A percentile compares a stretch with the other conserved stretches of the same genome.
Evolutionary conservation across 768 basidiomycete species (phyloP).

Genomic region (Harrya chromipes): DNA sequence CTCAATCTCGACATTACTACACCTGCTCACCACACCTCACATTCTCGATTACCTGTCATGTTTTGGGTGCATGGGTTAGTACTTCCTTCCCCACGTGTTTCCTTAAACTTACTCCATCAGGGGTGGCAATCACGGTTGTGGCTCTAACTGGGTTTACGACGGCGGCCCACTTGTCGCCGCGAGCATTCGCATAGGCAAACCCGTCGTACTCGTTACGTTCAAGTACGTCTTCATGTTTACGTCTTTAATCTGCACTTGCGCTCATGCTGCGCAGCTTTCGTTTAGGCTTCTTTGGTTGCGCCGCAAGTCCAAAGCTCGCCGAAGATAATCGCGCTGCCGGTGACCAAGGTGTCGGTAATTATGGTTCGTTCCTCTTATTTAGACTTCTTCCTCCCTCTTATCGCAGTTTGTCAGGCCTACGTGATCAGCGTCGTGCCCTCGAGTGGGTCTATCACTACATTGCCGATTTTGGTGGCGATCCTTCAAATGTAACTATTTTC

Average conservation of each 20-base stretch:
- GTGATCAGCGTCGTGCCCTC: slow-evolving; percentile 61
- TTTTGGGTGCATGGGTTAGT: slow-evolving; percentile 83
- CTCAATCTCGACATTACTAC: slow-evolving; percentile 79
- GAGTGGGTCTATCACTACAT: slow-evolving; percentile 64
- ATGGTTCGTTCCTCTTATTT: slow-evolving; percentile 45
- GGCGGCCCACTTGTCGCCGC: slow-evolving; percentile 68
- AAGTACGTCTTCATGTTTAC: slow-evolving; percentile 51
- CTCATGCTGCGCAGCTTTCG: slow-evolving; percentile 53
- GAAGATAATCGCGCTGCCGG: slow-evolving; percentile 65
- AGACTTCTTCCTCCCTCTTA: neutral
- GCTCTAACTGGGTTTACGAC: slow-evolving; percentile 76
- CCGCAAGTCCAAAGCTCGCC: slow-evolving; percentile 59
- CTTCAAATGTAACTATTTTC: slow-evolving; percentile 42
- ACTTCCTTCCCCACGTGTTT: slow-evolving; percentile 5
- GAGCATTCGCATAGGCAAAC: slow-evolving; percentile 59
- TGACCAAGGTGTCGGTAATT: slow-evolving; percentile 75
- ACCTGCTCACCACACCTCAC: slow-evolving; percentile 52
- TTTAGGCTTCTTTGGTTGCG: slow-evolving; percentile 72
- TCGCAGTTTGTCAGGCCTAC: slow-evolving; percentile 43
- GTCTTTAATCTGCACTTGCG: slow-evolving; percentile 12
- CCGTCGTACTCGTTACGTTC: slow-evolving; percentile 68
- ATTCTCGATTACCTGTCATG: slow-evolving; percentile 71
- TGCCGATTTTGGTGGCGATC: slow-evolving; percentile 64
- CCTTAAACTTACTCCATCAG: slow-evolving; percentile 37
- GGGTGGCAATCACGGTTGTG: slow-evolving; percentile 69